Base-by-base conservation (phyloP, 768 basidiomycete species). In the Chalciporus chontae region DNA sequence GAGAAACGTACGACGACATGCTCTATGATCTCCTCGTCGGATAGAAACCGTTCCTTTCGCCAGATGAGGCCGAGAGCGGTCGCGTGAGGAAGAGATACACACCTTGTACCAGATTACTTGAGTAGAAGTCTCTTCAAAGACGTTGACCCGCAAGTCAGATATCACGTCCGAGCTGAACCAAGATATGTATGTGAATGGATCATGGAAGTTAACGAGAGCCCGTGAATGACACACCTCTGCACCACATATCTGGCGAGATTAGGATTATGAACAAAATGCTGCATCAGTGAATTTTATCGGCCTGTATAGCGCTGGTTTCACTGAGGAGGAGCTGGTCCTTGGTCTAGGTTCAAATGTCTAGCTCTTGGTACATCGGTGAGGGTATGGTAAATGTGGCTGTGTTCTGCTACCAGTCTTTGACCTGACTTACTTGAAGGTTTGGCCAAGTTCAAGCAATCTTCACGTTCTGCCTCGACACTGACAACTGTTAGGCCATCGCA, bases 61-160 rank as follows among this genome's bases (percentile, higher is more conserved):
- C 37, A 39, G 21, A 39, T 67, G 48, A 58, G 60, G 34, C 10
- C 27, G 13, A 19, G 40, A 38, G 5, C 26, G 9, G 41, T 19
- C 4, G 32, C 43, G 39, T 39, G 18, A 43, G 26, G n/a, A 38
- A 40, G 47, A 26, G 26, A 23, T 2, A 54, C 73, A 43, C 60
- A 84, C 87, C 76, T 88, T 89, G 66, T 81, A 88, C 87, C 86
- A 90, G 17, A 83, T 65, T 3, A 89, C 75, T 37, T 73, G 74
- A 4, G 77, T 74, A 3, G 80, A 75, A 27, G 70, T 72, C 61
- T 86, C 85, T 52, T 78, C 74, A 3, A 67, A 71, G 1, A 90
- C 75, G 52, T 87, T 83, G 6, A 90, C 69, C 46, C 82, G 75
- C 75, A 86, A 75, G 51, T 87, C 83, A 39, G 75, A 75, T 32